phyloP scores from a whole-genome alignment of 495 filamentous ascomycete genomes.

The Xylaria nigripes region DNA sequence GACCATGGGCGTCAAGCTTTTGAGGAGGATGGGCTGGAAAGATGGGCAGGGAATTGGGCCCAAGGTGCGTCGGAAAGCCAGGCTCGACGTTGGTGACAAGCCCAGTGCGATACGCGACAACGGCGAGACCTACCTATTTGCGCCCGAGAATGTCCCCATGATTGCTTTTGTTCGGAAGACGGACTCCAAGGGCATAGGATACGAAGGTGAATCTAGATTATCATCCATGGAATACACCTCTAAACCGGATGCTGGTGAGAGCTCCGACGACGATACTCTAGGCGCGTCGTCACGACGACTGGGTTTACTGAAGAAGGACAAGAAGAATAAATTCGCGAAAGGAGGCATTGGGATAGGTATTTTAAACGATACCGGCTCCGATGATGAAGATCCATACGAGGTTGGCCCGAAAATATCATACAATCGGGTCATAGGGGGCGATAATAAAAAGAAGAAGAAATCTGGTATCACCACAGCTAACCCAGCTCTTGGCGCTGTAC shows the following conservation, averaged over 20 bases:
- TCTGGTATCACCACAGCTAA: constrained; percentile 45
- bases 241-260: constrained; percentile 27
- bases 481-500: constrained; percentile 58
- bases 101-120: constrained; percentile 26
- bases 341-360: constrained; percentile 82
- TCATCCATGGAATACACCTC: constrained; percentile 13
- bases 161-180: constrained; percentile 67
- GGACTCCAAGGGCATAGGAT: constrained; percentile 78
- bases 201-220: constrained; percentile 57
- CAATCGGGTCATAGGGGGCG: constrained; percentile 71
- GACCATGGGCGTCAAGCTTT: constrained; percentile 79
- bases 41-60: constrained; percentile 90
- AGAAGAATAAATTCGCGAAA: constrained; percentile 42
- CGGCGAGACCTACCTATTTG: constrained; percentile 65
- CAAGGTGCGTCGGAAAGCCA: constrained; percentile 69
- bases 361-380: constrained; percentile 92
- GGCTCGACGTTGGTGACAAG: constrained; percentile 50
- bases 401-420: constrained; percentile 90
- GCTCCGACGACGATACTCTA: constrained; percentile 45
- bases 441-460: constrained; percentile 81
- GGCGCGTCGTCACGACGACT: constrained; percentile 25
- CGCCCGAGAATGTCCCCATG: constrained; percentile 76
- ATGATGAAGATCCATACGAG: constrained; percentile 92
- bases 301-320: constrained; percentile 29
- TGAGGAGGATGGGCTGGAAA: constrained; percentile 94